phyloP scores from a whole-genome alignment of 1,139 yeast species.

The Lodderomyces parapsilosis region DNA sequence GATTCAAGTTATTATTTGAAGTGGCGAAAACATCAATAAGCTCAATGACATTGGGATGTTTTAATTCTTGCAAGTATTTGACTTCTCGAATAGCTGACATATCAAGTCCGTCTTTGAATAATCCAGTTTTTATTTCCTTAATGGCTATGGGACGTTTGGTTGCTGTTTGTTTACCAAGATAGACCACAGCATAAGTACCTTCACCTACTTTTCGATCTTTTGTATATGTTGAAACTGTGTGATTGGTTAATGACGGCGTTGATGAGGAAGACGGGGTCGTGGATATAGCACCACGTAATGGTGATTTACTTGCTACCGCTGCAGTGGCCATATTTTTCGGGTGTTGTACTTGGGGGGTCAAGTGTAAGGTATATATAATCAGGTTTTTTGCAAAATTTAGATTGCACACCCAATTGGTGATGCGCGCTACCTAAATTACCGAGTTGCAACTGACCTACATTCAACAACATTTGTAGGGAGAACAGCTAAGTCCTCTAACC shows the following conservation, averaged over 20 bases:
- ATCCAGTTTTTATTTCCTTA: constrained; percentile 92
- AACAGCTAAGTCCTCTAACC: too few relatives aligned
- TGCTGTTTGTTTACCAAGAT: constrained; percentile 66
- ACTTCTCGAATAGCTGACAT: constrained; percentile 97
- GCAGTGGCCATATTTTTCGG: not conserved
- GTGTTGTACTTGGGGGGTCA: too few relatives aligned
- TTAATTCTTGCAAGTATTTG: constrained; percentile 83
- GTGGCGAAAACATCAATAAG: constrained; percentile 82
- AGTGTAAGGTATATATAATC: too few relatives aligned
- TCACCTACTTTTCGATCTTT: constrained; percentile 91
- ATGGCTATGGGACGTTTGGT: constrained; percentile 74
- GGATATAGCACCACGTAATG: not conserved
- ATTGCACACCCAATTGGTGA: too few relatives aligned
- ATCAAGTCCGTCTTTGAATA: constrained; percentile 93
- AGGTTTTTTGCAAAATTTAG: too few relatives aligned
- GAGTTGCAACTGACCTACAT: too few relatives aligned
- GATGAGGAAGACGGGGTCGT: not conserved
- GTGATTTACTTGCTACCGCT: not conserved
- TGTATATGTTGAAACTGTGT: constrained; percentile 23
- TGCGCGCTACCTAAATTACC: too few relatives aligned
- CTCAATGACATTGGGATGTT: constrained; percentile 82
- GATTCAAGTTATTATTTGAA: constrained; percentile 60
- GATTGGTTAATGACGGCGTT: not conserved
- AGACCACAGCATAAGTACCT: constrained; percentile 98
- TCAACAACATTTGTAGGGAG: too few relatives aligned